These are phyloP conservation scores for Scheffersomyces titani DNA, from an alignment of 1,139 yeast genomes.

Conservation along the genomic window DNA sequence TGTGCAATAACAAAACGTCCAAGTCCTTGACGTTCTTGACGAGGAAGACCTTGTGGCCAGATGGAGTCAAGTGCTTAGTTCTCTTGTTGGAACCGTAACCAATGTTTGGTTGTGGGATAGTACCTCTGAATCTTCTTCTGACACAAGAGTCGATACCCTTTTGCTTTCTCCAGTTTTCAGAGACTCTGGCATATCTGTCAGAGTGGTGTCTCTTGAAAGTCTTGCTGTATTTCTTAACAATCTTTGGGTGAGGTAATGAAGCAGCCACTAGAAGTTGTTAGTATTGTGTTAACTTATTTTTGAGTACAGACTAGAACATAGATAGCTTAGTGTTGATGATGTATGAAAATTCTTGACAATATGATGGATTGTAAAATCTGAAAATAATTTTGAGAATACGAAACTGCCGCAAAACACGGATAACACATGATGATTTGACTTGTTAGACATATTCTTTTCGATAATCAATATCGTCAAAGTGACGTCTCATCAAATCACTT, in stretches of 20 bases:
- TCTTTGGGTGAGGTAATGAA: slow-evolving; percentile 98
- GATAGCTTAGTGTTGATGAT: background rate
- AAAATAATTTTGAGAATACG: too few relatives aligned
- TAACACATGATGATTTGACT: too few relatives aligned
- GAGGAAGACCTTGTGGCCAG: slow-evolving; percentile 97
- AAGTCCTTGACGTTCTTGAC: slow-evolving; percentile 92
- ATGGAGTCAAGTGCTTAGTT: slow-evolving; percentile 94
- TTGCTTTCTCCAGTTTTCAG: slow-evolving; percentile 99
- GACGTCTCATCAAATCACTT: background rate
- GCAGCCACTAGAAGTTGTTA: slow-evolving; percentile 68
- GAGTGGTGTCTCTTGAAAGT: slow-evolving; percentile 99
- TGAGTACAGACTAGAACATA: background rate
- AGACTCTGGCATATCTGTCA: slow-evolving; percentile 98
- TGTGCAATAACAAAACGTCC: slow-evolving; percentile 94
- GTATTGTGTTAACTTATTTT: slow-evolving; percentile 6
- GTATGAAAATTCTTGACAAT: background rate
- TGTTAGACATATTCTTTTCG: background rate
- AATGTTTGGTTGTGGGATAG: slow-evolving; percentile 98
- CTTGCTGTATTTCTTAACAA: slow-evolving; percentile 99
- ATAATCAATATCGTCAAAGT: background rate
- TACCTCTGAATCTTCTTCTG: slow-evolving; percentile 99
- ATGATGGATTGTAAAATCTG: background rate
- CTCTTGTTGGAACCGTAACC: slow-evolving; percentile 99
- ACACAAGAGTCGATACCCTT: slow-evolving; percentile 99
- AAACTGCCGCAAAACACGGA: too few relatives aligned